phyloP scores from a whole-genome alignment of 1,139 yeast species.

The Sugiyamaella novakii region DNA sequence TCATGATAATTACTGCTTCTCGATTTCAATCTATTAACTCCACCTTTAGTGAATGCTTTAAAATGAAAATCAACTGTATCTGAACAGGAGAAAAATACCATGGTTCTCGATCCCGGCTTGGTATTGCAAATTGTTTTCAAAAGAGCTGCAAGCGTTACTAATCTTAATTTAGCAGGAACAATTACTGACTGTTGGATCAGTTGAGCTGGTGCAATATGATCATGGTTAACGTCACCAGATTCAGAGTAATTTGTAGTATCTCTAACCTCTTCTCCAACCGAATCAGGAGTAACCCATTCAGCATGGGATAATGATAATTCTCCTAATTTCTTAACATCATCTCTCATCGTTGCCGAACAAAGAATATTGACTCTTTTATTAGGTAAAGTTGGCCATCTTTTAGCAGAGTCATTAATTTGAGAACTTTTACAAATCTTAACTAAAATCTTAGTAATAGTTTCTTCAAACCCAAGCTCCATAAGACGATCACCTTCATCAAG shows the following conservation, averaged over 20 bases:
- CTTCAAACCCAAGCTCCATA: constrained; percentile 95
- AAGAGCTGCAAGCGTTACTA: constrained; percentile 74
- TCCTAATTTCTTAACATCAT: constrained; percentile 77
- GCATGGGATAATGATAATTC: constrained; percentile 70
- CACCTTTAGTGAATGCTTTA: constrained; percentile 59
- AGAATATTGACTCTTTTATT: constrained; percentile 69
- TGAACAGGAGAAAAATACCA: constrained; percentile 89
- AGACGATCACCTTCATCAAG: constrained; percentile 95
- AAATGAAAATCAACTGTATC: constrained; percentile 94
- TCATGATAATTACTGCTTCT: constrained; percentile 29
- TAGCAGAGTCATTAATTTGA: constrained; percentile 31
- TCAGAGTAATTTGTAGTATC: constrained; percentile 10
- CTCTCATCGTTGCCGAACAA: constrained; percentile 93
- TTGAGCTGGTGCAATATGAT: constrained; percentile 79
- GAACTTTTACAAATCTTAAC: constrained; percentile 50
- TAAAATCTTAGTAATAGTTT: constrained; percentile 78
- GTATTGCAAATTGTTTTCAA: constrained; percentile 52
- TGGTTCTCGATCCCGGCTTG: constrained; percentile 54
- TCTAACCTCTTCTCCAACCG: constrained; percentile 24
- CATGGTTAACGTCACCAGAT: constrained; percentile 28
- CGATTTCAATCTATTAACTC: constrained; percentile 22
- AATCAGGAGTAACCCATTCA: constrained; percentile 56
- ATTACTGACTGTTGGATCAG: constrained; percentile 73
- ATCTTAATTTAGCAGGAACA: constrained; percentile 87
- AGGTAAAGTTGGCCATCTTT: constrained; percentile 61